Evolutionary conservation across 2,329 filamentous ascomycete species (phyloP).

Genomic region (Cladobotryum protrusum): DNA sequence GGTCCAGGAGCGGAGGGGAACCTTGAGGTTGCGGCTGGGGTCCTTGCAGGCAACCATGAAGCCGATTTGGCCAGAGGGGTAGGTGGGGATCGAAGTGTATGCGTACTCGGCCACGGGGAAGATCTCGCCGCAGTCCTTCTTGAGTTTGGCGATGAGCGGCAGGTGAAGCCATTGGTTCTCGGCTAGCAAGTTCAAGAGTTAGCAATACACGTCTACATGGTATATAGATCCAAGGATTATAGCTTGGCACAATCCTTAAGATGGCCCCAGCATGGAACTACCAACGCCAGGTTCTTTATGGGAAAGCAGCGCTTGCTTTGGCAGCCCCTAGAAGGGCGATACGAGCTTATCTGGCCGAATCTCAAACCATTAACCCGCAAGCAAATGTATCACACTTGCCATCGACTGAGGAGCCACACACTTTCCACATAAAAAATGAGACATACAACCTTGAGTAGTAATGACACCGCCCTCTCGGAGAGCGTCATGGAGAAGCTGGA

Average conservation of each 20-base stretch:
- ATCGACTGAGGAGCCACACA: conserved; percentile 31
- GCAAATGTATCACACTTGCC: conserved; percentile 10
- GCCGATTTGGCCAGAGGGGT: conserved; percentile 97
- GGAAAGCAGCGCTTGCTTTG: conserved; percentile 36
- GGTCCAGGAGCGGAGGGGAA: conserved; percentile 75
- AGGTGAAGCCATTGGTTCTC: conserved; percentile 99
- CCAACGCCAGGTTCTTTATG: conserved; percentile 25
- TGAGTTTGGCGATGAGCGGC: conserved; percentile 85
- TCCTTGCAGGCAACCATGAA: conserved; percentile 99
- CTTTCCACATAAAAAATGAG: conserved; percentile 52
- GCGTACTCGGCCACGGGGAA: conserved; percentile 98
- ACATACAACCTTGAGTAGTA: conserved; percentile 99
- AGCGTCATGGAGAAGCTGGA: conserved; percentile 84
- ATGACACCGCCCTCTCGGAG: conserved; percentile 95
- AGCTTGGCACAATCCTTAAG: not conserved
- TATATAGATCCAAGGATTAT: conserved; percentile 19
- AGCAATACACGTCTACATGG: conserved; percentile 11
- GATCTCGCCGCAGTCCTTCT: conserved; percentile 93
- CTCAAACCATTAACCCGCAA: not conserved
- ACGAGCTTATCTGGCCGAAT: not conserved
- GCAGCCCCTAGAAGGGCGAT: conserved; percentile 25
- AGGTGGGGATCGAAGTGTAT: conserved; percentile 98
- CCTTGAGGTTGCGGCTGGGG: conserved; percentile 71
- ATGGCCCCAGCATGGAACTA: conserved; percentile 26
- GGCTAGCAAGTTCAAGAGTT: conserved; percentile 46